A percentile compares a stretch with the other conserved stretches of the same genome.
Conservation (phyloP, 345 rosid genomes). For the Durio zibethinus region DNA sequence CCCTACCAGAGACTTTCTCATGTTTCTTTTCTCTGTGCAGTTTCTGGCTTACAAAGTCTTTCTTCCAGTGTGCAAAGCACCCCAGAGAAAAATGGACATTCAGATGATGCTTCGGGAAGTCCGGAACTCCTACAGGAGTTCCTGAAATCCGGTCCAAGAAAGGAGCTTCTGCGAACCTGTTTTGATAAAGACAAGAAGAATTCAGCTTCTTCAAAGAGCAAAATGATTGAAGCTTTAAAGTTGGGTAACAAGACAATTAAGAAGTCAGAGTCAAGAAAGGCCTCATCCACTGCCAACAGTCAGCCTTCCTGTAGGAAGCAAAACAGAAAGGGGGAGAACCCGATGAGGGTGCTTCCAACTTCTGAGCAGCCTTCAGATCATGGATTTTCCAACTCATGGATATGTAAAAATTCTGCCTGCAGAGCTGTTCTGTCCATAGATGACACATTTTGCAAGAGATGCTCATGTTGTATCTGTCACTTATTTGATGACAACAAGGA, state of each 20-base stretch:
- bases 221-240: slow-evolving; percentile 56
- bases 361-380: slow-evolving; percentile 41
- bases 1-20: not conserved
- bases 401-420: slow-evolving; percentile 70
- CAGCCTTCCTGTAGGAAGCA: slow-evolving; percentile 54
- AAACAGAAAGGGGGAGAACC: slow-evolving; percentile 66
- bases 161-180: slow-evolving; percentile 48
- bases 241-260: slow-evolving; percentile 42
- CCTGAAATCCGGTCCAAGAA: slow-evolving; percentile 49
- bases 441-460: slow-evolving; percentile 88
- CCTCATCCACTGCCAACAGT: slow-evolving; percentile 22
- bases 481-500: slow-evolving; percentile 85
- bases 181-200: slow-evolving; percentile 52
- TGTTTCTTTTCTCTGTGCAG: slow-evolving; percentile 19
- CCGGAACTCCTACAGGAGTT: slow-evolving; percentile 60
- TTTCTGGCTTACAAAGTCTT: slow-evolving; percentile 53
- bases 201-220: slow-evolving; percentile 57
- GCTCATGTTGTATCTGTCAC: slow-evolving; percentile 96
- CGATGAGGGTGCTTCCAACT: slow-evolving; percentile 37
- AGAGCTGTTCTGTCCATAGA: slow-evolving; percentile 56
- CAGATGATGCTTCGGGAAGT: slow-evolving; percentile 58
- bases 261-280: slow-evolving; percentile 64
- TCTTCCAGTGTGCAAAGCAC: slow-evolving; percentile 63
- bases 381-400: slow-evolving; percentile 55
- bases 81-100: slow-evolving; percentile 53